Evolutionary conservation across 2,329 filamentous ascomycete genomes (phyloP).

Genomic region (Juglanconis juglandina): DNA sequence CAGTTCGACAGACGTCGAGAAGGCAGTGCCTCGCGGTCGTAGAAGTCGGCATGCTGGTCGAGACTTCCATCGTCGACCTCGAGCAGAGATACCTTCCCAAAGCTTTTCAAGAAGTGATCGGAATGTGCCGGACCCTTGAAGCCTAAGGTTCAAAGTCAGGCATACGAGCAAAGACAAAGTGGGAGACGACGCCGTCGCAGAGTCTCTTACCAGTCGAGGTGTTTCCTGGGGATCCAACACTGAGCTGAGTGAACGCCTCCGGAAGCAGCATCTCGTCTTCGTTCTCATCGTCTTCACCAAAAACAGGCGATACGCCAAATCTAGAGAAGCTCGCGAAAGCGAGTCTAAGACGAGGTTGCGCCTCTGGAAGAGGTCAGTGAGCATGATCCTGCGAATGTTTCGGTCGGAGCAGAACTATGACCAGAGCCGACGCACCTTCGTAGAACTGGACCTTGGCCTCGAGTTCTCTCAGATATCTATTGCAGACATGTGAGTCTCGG

Average conservation of each 20-base stretch:
- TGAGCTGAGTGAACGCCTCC: slow-evolving; percentile 34
- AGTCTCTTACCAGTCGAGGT: slow-evolving; percentile 11
- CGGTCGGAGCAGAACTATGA: neutral
- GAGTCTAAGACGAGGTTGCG: neutral
- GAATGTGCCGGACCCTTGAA: slow-evolving; percentile 37
- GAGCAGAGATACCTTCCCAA: slow-evolving; percentile 33
- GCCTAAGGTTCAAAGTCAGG: slow-evolving; percentile 15
- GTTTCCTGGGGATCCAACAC: slow-evolving; percentile 25
- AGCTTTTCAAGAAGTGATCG: slow-evolving; percentile 36
- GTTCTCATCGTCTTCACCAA: slow-evolving; percentile 19
- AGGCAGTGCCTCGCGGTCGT: slow-evolving; percentile 32
- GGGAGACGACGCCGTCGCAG: neutral
- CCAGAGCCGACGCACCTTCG: slow-evolving; percentile 23
- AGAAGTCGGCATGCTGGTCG: slow-evolving; percentile 30
- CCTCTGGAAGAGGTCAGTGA: neutral
- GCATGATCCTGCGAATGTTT: neutral
- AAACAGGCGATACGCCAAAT: neutral
- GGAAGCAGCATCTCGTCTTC: slow-evolving; percentile 31
- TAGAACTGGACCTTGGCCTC: slow-evolving; percentile 31
- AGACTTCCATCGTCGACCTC: slow-evolving; percentile 30
- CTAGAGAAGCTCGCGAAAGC: neutral
- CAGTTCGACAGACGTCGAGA: slow-evolving; percentile 25
- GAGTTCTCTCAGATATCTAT: slow-evolving; percentile 32
- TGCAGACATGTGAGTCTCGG: neutral
- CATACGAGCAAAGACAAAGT: neutral